These are phyloP conservation scores for Xylariaceae sp. DNA, from an alignment of 2,329 filamentous ascomycete genomes.

Conservation along the genomic window DNA sequence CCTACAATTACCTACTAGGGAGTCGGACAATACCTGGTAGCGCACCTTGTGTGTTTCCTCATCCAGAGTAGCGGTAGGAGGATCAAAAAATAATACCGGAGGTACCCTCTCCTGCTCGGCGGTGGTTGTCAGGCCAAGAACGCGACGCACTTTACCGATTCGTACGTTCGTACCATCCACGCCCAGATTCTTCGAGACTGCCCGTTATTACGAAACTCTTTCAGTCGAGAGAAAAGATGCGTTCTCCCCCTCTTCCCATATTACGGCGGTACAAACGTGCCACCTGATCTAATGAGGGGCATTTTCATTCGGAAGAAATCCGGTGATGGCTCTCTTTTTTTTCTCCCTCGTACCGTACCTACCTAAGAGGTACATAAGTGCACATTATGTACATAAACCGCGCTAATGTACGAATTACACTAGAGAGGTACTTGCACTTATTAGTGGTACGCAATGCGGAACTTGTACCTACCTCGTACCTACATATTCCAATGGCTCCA, in stretches of 20 bases:
- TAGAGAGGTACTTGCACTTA: not conserved
- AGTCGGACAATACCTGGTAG: no score
- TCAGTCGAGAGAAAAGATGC: not conserved
- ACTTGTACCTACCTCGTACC: not conserved
- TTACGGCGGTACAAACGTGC: not conserved
- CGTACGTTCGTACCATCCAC: not conserved
- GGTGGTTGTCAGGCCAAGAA: not conserved
- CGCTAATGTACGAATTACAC: not conserved
- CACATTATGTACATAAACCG: not conserved
- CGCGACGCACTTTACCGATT: not conserved
- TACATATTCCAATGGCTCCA: not conserved
- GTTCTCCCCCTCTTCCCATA: not conserved
- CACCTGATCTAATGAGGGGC: not conserved
- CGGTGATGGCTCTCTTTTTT: not conserved
- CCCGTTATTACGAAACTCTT: not conserved
- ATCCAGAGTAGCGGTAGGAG: no score
- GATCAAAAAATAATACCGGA: no score
- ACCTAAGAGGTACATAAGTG: not conserved
- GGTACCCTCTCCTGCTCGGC: not conserved
- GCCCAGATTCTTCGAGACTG: no score
- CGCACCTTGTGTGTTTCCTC: no score
- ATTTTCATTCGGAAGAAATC: not conserved
- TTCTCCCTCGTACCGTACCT: not conserved
- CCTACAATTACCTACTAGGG: no score
- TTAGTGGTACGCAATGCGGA: no score